A percentile compares a stretch with the other conserved stretches of the same genome.
Evolutionary conservation across 2,329 filamentous ascomycete genomes (phyloP).

Genomic region (Aspergillus caelatus): DNA sequence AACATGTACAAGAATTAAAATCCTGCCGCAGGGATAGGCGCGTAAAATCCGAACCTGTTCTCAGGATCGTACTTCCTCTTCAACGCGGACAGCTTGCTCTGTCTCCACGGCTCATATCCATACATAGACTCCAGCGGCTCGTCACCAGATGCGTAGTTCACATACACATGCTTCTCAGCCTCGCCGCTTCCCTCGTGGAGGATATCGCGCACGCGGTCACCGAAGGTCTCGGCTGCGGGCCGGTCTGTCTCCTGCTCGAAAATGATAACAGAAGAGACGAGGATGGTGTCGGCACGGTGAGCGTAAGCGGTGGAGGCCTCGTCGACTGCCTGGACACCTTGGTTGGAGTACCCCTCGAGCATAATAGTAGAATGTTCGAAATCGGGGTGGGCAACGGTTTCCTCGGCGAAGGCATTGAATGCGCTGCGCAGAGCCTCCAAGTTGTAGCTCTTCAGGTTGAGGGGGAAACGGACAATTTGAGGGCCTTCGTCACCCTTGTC

Average conservation of each 20-base stretch:
- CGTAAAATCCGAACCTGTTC: slow-evolving; percentile 29
- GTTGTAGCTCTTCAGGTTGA: slow-evolving; percentile 44
- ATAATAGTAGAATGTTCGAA: slow-evolving; percentile 49
- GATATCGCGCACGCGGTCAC: slow-evolving; percentile 43
- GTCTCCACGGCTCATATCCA: slow-evolving; percentile 54
- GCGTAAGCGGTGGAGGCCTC: slow-evolving; percentile 46
- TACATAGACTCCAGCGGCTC: slow-evolving; percentile 50
- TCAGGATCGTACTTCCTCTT: slow-evolving; percentile 37
- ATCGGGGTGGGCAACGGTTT: slow-evolving; percentile 27
- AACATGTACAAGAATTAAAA: slow-evolving; percentile 7
- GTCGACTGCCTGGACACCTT: slow-evolving; percentile 44
- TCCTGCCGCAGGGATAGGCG: slow-evolving; percentile 27
- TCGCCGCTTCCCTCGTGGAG: slow-evolving; percentile 40
- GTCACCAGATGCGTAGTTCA: slow-evolving; percentile 57
- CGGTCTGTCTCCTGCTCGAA: slow-evolving; percentile 42
- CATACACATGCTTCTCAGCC: slow-evolving; percentile 44
- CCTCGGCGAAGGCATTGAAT: slow-evolving; percentile 37
- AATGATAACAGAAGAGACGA: slow-evolving; percentile 41
- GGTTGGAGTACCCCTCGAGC: slow-evolving; percentile 55
- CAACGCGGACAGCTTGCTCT: slow-evolving; percentile 43
- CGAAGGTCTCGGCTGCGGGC: slow-evolving; percentile 36
- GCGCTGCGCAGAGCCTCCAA: slow-evolving; percentile 32
- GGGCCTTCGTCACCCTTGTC: slow-evolving; percentile 35
- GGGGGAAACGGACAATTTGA: slow-evolving; percentile 44
- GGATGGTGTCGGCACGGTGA: slow-evolving; percentile 47